Conservation (phyloP, 352 stramenopile species). For the Globisporangium emineosum region DNA sequence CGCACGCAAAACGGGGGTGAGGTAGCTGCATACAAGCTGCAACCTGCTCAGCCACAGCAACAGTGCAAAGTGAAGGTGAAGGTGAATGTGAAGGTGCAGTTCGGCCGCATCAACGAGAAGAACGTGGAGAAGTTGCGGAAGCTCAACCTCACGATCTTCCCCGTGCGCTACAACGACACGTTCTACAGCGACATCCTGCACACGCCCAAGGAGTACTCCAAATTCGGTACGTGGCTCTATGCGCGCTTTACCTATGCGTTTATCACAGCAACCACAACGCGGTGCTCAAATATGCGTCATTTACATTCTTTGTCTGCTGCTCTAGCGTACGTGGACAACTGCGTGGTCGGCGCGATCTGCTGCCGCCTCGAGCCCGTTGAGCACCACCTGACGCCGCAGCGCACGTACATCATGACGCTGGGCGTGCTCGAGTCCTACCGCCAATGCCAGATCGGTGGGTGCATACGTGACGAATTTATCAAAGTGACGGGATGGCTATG, state of each 20-base stretch:
- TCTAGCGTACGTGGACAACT: constrained; percentile 71
- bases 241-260: too few relatives aligned
- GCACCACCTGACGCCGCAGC: constrained; percentile 20
- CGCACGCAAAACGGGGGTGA: neutral
- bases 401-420: constrained; percentile 95
- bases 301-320: neutral
- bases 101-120: constrained; percentile 48
- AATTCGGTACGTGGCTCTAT: constrained; percentile 33
- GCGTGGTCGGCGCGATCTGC: constrained; percentile 89
- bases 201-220: constrained; percentile 44
- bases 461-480: too few relatives aligned
- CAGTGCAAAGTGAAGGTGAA: too few relatives aligned
- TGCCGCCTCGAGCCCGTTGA: constrained; percentile 70
- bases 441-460: constrained; percentile 66
- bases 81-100: constrained; percentile 40
- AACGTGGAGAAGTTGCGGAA: constrained; percentile 80
- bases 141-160: constrained; percentile 91
- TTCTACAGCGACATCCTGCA: constrained; percentile 92
- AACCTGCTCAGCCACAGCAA: constrained; percentile 3
- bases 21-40: neutral
- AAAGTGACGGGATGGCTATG: neutral
- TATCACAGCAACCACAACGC: too few relatives aligned
- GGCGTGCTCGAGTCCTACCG: constrained; percentile 89
- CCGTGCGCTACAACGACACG: constrained; percentile 89
- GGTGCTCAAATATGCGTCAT: too few relatives aligned